These are phyloP conservation scores for Rhodotorula sp. DNA, from an alignment of 1,284 basidiomycete genomes.

Conservation along the genomic window DNA sequence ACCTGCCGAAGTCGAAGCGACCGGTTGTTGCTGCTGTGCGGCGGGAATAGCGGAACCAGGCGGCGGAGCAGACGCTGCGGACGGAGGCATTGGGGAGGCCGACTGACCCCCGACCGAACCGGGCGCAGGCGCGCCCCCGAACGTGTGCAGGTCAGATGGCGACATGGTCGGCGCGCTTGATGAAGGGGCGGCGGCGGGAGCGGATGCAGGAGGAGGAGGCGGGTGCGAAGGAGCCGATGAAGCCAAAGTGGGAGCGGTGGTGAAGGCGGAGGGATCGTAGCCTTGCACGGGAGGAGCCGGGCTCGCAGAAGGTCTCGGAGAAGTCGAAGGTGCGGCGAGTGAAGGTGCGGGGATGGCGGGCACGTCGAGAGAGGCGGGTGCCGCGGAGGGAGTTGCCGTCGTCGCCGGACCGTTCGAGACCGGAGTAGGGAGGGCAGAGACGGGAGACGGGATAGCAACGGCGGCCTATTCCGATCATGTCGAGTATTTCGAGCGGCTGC, in stretches of 20 bases:
- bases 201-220: background rate
- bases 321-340: background rate
- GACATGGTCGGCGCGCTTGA: conserved; percentile 31
- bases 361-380: background rate
- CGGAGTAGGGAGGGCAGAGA: background rate
- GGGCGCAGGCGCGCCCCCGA: background rate
- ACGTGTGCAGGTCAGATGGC: conserved; percentile 25
- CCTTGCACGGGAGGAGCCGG: conserved; percentile 19
- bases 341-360: background rate
- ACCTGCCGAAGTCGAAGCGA: conserved; percentile 10
- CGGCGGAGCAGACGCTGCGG: background rate
- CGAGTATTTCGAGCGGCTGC: background rate
- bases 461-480: background rate
- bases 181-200: background rate
- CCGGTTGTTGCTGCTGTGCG: conserved; percentile 6
- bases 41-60: background rate
- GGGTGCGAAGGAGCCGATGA: conserved; percentile 10
- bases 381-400: background rate
- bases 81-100: background rate
- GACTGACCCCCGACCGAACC: background rate
- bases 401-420: background rate
- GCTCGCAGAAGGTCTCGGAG: background rate
- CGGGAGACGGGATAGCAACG: background rate
- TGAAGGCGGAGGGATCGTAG: conserved; percentile 25
- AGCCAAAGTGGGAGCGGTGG: conserved; percentile 14